Conservation (phyloP, 2,329 filamentous ascomycete species). For the Helminthosporium solani region DNA sequence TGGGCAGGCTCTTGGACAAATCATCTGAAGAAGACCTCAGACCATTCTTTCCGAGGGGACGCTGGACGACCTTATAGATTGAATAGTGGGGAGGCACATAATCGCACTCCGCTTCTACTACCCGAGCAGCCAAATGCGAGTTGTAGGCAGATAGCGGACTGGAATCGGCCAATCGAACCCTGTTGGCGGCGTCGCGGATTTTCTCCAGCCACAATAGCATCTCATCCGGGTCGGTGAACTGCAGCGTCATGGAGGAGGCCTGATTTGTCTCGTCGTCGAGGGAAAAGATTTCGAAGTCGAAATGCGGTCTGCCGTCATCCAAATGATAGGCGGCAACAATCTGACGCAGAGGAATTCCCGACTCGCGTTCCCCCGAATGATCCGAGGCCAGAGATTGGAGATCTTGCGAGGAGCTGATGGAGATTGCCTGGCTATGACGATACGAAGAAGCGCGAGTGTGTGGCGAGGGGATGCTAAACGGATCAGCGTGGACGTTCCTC, state of each 20-base stretch:
- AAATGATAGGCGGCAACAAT: conserved; percentile 67
- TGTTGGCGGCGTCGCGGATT: conserved; percentile 61
- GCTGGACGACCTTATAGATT: conserved; percentile 68
- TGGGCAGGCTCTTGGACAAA: conserved; percentile 63
- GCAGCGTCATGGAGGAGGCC: conserved; percentile 63
- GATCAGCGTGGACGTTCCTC: conserved; percentile 11
- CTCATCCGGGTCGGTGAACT: conserved; percentile 64
- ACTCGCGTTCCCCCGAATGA: conserved; percentile 55
- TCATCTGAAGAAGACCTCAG: conserved; percentile 65
- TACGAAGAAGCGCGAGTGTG: conserved; percentile 45
- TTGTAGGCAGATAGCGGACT: conserved; percentile 59
- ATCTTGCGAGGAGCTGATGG: conserved; percentile 62
- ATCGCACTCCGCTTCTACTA: conserved; percentile 65
- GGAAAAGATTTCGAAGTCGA: conserved; percentile 67
- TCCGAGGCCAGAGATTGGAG: conserved; percentile 55
- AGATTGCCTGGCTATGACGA: conserved; percentile 60
- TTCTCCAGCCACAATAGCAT: conserved; percentile 64
- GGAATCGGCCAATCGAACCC: conserved; percentile 53
- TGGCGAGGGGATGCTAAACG: conserved; percentile 29
- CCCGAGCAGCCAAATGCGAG: conserved; percentile 62
- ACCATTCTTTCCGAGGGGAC: conserved; percentile 57
- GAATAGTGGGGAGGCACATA: conserved; percentile 68
- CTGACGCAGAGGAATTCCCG: conserved; percentile 62
- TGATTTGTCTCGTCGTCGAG: conserved; percentile 65
- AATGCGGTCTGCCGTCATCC: conserved; percentile 66